These are phyloP conservation scores for Podaxis rugospora DNA, from an alignment of 768 basidiomycete species.

Conservation along the genomic window DNA sequence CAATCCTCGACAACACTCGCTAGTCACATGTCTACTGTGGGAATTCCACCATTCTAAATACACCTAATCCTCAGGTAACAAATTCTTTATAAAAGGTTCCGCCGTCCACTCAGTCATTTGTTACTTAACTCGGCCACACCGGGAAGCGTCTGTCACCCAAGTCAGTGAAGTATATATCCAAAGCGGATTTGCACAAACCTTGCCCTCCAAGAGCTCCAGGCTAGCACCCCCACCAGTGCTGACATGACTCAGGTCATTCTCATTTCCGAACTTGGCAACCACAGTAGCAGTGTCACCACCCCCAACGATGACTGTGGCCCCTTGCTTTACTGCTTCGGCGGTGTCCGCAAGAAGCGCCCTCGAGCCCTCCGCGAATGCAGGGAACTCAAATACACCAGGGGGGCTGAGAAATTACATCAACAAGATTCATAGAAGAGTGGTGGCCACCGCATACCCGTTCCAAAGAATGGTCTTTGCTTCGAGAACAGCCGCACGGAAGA, in stretches of 20 bases:
- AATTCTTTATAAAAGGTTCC: not conserved
- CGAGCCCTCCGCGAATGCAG: constrained; percentile 84
- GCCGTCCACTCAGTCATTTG: constrained; percentile 33
- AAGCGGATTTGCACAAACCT: constrained; percentile 45
- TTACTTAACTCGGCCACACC: constrained; percentile 90
- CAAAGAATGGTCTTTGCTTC: constrained; percentile 95
- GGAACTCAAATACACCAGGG: constrained; percentile 97
- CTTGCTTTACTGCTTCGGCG: constrained; percentile 81
- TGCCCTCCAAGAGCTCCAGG: constrained; percentile 95
- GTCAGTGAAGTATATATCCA: constrained; percentile 9
- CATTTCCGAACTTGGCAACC: constrained; percentile 79
- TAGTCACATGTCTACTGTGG: constrained; percentile 7
- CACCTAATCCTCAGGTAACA: not conserved
- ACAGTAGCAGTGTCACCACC: constrained; percentile 97
- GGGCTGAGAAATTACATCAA: constrained; percentile 49
- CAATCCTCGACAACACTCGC: not conserved
- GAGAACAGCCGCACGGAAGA: constrained; percentile 76
- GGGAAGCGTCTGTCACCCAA: constrained; percentile 60
- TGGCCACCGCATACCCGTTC: constrained; percentile 64
- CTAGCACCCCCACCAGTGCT: constrained; percentile 94
- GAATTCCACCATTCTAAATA: not conserved
- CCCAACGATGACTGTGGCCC: constrained; percentile 91
- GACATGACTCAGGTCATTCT: constrained; percentile 92
- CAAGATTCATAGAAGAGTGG: not conserved
- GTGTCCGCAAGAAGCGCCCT: constrained; percentile 78